Base-by-base conservation (phyloP, 306 rosid genomes). In the Mimosa pudica region DNA sequence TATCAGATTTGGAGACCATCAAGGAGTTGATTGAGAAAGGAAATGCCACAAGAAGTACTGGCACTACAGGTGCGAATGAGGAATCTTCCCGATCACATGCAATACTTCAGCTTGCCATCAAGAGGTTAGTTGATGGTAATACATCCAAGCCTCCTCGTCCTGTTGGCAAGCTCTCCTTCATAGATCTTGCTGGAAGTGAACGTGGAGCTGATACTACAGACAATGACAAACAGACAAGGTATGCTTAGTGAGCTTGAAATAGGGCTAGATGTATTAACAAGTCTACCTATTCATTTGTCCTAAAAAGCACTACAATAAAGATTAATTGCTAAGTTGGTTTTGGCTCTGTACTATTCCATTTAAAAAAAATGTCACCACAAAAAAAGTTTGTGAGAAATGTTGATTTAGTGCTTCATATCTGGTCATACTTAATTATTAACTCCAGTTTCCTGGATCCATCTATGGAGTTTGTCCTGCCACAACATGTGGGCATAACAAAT, bases 181-280 rank as follows among this genome's bases (percentile, higher is more conserved):
- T 93, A 72, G 98, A 93, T 82, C 98, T 93, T 73, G 98, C 98
- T 61, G 98, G 98, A 85, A 93, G 98, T 85, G 98, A 93, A 84
- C 98, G 98, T 63, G 98, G 98, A 76, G 98, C 98, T 8, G 98
- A 93, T 85, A 93, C 98, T 74, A 93, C 98, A 47, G 98, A 93
- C 81, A 93, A 93, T 85, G 98, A 93, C 77, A 93, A 90, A 80
- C 98, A 87, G 83, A 93, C 98, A 51, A 90, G 98, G 98, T 93
- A 85, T 63, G 55, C 41, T 47, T 16, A 46, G 58, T 72, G 80
- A 55, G 38, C 64, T 55, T 16, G 76, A 76, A 76, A 65, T 48
- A 45, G 68, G 77, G 75, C 46, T 48, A 16, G 47, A 38, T 66
- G 47, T 7, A 4, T 44, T 10, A 9, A 42, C 46, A 7, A 36